These are phyloP conservation scores for Cyberlindnera amylophila DNA, from an alignment of 805 yeast species.

Conservation along the genomic window DNA sequence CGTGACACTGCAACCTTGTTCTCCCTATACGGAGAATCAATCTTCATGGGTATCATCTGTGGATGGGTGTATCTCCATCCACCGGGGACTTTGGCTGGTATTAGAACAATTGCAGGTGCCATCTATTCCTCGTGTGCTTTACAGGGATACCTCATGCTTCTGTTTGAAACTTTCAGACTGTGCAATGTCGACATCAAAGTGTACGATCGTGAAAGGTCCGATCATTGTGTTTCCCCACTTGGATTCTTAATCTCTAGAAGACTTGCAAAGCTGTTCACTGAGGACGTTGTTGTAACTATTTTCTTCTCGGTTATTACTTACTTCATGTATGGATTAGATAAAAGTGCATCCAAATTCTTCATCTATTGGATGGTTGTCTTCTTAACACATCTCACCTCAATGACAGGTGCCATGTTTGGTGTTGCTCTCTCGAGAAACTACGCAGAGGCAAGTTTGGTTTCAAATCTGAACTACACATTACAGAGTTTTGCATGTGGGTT, in stretches of 20 bases:
- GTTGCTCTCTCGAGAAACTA: constrained; percentile 24
- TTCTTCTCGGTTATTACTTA: constrained; percentile 60
- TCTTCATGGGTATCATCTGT: constrained; percentile 30
- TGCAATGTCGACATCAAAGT: constrained; percentile 52
- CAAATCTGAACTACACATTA: constrained; percentile 32
- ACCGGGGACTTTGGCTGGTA: constrained; percentile 52
- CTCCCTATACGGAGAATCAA: constrained; percentile 19
- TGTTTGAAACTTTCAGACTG: constrained; percentile 58
- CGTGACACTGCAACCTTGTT: constrained; percentile 43
- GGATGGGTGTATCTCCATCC: constrained; percentile 82
- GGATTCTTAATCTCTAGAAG: constrained; percentile 71
- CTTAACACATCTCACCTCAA: constrained; percentile 53
- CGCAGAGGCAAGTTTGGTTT: constrained; percentile 22
- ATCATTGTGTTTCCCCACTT: constrained; percentile 57
- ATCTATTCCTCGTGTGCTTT: constrained; percentile 49
- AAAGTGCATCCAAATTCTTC: constrained; percentile 45
- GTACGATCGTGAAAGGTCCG: constrained; percentile 69
- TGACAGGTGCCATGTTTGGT: constrained; percentile 50
- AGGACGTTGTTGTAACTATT: constrained; percentile 64
- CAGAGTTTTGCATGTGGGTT: constrained; percentile 81
- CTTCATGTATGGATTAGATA: constrained; percentile 73
- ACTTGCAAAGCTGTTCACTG: constrained; percentile 60
- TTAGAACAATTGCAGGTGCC: constrained; percentile 53
- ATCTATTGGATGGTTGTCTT: constrained; percentile 57
- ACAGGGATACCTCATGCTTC: constrained; percentile 52